Conservation (phyloP, 176 grass and related monocot species). For the Neostapfia colusana region DNA sequence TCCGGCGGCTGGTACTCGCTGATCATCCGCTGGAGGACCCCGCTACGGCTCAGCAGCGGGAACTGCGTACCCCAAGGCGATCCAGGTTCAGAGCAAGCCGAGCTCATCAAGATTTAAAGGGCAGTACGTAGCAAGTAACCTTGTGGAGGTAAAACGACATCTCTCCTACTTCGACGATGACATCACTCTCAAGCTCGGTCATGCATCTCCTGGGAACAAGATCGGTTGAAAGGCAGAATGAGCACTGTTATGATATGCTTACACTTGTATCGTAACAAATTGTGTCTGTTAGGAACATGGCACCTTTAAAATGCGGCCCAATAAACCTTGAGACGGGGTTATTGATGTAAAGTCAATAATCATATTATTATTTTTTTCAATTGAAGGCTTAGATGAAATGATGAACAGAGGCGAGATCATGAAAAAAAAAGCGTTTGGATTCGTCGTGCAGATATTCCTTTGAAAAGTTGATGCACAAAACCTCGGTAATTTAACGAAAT, state of each 20-base stretch:
- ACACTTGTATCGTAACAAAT: neutral
- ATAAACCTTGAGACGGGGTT: no score
- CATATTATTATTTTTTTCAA: no score
- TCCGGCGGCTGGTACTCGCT: slow-evolving; percentile 39
- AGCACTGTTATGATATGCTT: neutral
- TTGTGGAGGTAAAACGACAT: slow-evolving; percentile 77
- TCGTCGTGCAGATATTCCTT: no score
- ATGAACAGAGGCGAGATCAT: no score
- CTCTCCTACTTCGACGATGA: slow-evolving; percentile 63
- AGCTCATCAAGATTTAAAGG: neutral
- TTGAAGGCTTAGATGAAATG: no score
- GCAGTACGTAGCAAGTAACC: slow-evolving; percentile 29
- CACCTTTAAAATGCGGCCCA: no score
- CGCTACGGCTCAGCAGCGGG: slow-evolving; percentile 79
- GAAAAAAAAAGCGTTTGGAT: no score
- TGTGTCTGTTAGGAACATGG: no score
- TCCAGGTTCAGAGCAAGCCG: neutral
- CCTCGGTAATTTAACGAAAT: no score
- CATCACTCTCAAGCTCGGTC: slow-evolving; percentile 67
- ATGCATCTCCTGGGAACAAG: slow-evolving; percentile 50
- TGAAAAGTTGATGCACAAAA: no score
- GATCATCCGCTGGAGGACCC: slow-evolving; percentile 69
- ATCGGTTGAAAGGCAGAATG: neutral
- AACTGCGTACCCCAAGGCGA: slow-evolving; percentile 35
- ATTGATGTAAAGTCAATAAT: no score